Conservation (phyloP, 225 moss, liverwort and hornwort genomes). For the Marchantia polymorpha region DNA sequence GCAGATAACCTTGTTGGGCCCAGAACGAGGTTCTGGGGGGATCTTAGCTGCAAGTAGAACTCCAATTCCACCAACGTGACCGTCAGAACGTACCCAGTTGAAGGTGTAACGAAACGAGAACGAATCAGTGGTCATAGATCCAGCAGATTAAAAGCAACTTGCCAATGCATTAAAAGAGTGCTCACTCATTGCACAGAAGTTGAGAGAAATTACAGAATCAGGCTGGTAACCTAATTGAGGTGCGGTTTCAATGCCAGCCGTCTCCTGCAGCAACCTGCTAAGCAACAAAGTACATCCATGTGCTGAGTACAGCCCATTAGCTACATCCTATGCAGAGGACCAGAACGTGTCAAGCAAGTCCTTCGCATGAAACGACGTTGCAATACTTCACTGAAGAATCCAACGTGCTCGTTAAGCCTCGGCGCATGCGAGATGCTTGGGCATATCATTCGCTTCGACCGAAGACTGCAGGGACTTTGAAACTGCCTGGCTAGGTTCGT, state of each 20-base stretch:
- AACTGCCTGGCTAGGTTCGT: neutral
- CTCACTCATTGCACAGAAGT: constrained; percentile 16
- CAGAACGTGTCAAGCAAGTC: neutral
- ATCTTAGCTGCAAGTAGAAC: constrained; percentile 30
- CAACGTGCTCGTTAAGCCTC: neutral
- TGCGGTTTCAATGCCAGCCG: constrained; percentile 42
- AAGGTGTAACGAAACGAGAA: too few relatives aligned
- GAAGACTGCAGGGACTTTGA: neutral
- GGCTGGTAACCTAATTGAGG: constrained; percentile 42
- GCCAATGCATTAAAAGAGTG: neutral
- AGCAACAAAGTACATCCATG: constrained; percentile 12
- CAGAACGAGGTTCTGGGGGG: constrained; percentile 36
- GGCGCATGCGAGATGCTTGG: neutral
- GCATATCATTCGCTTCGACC: neutral
- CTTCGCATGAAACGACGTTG: neutral
- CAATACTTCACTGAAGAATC: neutral
- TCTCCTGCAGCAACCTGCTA: constrained; percentile 47
- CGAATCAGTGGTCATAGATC: neutral
- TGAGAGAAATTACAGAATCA: constrained; percentile 40
- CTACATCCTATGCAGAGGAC: neutral
- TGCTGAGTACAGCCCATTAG: constrained; percentile 8
- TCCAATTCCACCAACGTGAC: constrained; percentile 1
- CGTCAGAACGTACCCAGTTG: neutral
- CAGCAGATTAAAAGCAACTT: neutral
- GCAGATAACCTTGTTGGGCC: constrained; percentile 39